Base-by-base conservation (phyloP, 129 eudicot genomes). In the Artemisia argyi region DNA sequence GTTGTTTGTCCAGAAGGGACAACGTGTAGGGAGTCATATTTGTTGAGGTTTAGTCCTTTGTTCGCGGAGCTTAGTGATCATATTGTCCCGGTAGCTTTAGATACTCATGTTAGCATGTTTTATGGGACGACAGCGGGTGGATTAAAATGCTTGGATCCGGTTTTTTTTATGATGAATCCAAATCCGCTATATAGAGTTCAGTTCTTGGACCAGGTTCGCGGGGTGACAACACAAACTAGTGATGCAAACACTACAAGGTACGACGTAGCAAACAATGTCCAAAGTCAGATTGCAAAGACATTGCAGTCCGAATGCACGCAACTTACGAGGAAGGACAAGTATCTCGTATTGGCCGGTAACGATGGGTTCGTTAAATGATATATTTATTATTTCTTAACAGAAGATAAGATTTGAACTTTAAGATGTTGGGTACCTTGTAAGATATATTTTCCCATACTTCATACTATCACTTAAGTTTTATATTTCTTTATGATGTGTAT, bases 1-100 rank as follows among this genome's bases (percentile, higher is more conserved):
- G 87, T 81, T 10, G 85, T 91, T 19, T 91, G 96, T 65, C 97
- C 97, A 0, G 97, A 91, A 83, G 97, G 97, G 13, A 91, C 96
- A 26, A 91, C 97, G 6, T 88, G 96, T 64, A 84, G 97, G 73
- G 97, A 86, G 62, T 91, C 92, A 1, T 91, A 65, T 80, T 64
- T 91, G 73, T 65, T 91, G 50, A 66, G 96, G 67, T 81, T 91
- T 26, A 88, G 96, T 57, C 89, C 97, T 1, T 70, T 91, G 20
- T 91, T 88, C 26, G 76, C 93, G 0, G 96, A 91, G 73, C 51
- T 91, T 22, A 84, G 82, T 16, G 85, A 86, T 18, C 66, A 77
- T 2, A 84, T 91, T 1, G 83, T 84, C 12, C 96, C 97, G 3
- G 97, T 91, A 6, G 97, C 93, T 7, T 76, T 91, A 61, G 79